Conservation (phyloP, 805 yeast species). For the Torulaspora indica region DNA sequence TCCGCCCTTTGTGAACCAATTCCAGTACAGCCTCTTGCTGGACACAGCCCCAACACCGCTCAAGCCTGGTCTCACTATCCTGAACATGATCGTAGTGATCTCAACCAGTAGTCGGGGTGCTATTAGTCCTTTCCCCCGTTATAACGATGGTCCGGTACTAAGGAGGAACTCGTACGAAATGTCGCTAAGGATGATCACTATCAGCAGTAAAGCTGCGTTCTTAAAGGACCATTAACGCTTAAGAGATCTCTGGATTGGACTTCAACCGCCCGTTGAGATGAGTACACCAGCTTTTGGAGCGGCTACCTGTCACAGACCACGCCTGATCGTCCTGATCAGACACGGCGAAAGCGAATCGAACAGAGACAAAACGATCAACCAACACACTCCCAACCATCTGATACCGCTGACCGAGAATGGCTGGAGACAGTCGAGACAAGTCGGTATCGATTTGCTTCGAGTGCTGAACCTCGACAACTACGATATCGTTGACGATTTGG, state of each 20-base stretch:
- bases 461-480: slow-evolving; percentile 29
- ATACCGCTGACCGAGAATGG: slow-evolving; percentile 72
- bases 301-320: slow-evolving; percentile 35
- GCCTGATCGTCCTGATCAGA: slow-evolving; percentile 69
- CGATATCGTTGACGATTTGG: slow-evolving; percentile 18
- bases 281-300: slow-evolving; percentile 2
- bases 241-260: background rate
- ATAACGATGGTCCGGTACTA: background rate
- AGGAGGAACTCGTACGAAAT: slow-evolving; percentile 1
- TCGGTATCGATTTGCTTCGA: slow-evolving; percentile 48
- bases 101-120: background rate
- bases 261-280: background rate
- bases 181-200: background rate
- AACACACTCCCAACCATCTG: slow-evolving; percentile 72
- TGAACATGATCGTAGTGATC: background rate
- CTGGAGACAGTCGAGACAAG: slow-evolving; percentile 54
- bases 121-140: background rate
- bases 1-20: slow-evolving; percentile 5
- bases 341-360: slow-evolving; percentile 95
- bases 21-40: slow-evolving; percentile 9
- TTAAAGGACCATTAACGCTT: background rate
- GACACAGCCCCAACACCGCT: background rate
- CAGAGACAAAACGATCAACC: slow-evolving; percentile 74
- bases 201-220: background rate
- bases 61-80: background rate